Evolutionary conservation across 1,284 basidiomycete genomes (phyloP).

Genomic region (Exsudoporus floridanus): DNA sequence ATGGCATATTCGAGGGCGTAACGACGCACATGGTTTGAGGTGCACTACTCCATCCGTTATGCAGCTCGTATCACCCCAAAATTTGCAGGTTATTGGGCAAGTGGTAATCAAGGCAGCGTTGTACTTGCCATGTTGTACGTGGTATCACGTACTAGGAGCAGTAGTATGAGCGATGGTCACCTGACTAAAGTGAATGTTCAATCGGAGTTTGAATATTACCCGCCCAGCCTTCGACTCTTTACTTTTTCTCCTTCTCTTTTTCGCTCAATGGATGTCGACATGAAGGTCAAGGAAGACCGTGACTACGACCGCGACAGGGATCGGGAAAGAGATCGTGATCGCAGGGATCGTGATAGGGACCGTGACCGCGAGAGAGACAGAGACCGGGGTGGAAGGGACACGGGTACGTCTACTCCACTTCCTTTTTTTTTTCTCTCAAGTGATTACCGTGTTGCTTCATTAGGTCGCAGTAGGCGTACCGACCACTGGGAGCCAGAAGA

Average conservation of each 20-base stretch:
- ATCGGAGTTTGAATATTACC: slow-evolving; percentile 20
- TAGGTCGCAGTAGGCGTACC: slow-evolving; percentile 45
- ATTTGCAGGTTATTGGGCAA: background rate
- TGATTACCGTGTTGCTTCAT: background rate
- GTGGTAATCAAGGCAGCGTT: background rate
- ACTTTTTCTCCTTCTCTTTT: slow-evolving; percentile 5
- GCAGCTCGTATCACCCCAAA: background rate
- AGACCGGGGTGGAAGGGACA: slow-evolving; percentile 52
- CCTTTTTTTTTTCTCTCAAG: slow-evolving; percentile 2
- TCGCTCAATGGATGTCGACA: slow-evolving; percentile 68
- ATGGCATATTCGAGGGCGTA: background rate
- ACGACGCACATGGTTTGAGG: background rate
- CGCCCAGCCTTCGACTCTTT: slow-evolving; percentile 13
- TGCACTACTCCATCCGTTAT: background rate
- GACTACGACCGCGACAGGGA: slow-evolving; percentile 55
- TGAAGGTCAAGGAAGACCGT: slow-evolving; percentile 69
- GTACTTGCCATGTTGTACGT: background rate
- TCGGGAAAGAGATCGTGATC: slow-evolving; percentile 47
- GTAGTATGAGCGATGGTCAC: slow-evolving; percentile 9
- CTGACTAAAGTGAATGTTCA: slow-evolving; percentile 14
- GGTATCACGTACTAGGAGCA: too few relatives aligned
- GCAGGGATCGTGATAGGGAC: slow-evolving; percentile 47
- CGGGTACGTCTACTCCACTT: slow-evolving; percentile 43
- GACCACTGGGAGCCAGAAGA: slow-evolving; percentile 82
- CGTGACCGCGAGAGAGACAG: slow-evolving; percentile 52